Conservation (phyloP, 257 asterid species). For the Solanum sparsipilum region DNA sequence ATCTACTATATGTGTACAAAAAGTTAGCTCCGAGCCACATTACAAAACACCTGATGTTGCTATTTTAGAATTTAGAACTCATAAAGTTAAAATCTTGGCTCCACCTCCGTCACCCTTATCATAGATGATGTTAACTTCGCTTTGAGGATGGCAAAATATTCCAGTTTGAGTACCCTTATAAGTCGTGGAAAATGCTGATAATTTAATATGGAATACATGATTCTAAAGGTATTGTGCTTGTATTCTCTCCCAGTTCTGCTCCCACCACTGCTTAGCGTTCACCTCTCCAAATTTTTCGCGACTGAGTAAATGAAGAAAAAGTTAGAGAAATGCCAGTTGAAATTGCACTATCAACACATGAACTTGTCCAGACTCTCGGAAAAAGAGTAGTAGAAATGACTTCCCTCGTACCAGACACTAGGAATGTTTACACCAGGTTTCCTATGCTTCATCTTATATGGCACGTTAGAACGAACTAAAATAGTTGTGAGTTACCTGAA, state of each 20-base stretch:
- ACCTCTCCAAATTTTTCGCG: constrained; percentile 18
- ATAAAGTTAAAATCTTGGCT: background rate
- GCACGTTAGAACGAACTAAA: background rate
- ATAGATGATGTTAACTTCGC: background rate
- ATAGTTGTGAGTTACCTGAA: constrained; percentile 48
- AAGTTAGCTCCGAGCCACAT: background rate
- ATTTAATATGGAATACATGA: background rate
- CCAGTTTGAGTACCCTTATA: background rate
- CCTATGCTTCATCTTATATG: background rate
- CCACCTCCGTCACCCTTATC: background rate
- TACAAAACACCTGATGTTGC: background rate
- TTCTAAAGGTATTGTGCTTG: constrained; percentile 10
- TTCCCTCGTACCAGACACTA: background rate
- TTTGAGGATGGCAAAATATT: background rate
- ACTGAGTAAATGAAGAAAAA: background rate
- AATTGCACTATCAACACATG: background rate
- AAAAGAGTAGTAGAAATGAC: background rate
- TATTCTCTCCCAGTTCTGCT: constrained; percentile 15
- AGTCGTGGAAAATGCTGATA: background rate
- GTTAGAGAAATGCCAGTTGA: background rate
- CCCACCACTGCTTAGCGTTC: constrained; percentile 18
- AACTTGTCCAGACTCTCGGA: background rate
- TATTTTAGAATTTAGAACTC: background rate
- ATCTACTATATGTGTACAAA: background rate
- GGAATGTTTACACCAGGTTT: background rate